Evolutionary conservation across 1,284 basidiomycete genomes (phyloP).

Genomic region (Earliella scabrosa): DNA sequence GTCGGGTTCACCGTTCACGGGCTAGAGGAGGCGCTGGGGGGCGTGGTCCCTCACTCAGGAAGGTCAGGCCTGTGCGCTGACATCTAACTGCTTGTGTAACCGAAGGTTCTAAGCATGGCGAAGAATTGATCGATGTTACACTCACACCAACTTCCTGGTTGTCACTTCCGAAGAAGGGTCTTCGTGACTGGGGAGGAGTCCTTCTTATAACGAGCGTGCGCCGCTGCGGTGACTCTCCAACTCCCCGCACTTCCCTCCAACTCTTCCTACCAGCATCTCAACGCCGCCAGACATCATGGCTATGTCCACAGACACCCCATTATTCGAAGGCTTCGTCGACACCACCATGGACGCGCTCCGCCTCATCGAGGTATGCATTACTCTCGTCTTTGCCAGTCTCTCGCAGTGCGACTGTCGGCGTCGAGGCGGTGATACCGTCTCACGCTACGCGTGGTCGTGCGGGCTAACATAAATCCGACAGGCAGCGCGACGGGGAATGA

Average conservation of each 20-base stretch:
- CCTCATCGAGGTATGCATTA: constrained; percentile 50
- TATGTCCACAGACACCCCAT: constrained; percentile 22
- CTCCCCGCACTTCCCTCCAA: constrained; percentile 11
- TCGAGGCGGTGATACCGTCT: too few species aligned
- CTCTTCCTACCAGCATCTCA: background rate
- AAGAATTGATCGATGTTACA: constrained; percentile 20
- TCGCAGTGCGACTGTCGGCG: too few species aligned
- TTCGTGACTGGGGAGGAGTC: constrained; percentile 15
- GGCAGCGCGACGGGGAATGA: constrained; percentile 72
- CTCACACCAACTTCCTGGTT: constrained; percentile 12
- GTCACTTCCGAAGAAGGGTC: constrained; percentile 21
- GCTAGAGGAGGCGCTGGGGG: background rate
- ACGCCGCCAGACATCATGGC: constrained; percentile 15
- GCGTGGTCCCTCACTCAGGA: constrained; percentile 14
- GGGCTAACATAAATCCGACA: constrained; percentile 44
- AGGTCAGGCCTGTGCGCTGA: constrained; percentile 11
- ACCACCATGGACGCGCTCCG: constrained; percentile 80
- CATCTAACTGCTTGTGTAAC: constrained; percentile 19
- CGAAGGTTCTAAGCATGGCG: constrained; percentile 18
- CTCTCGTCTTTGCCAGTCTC: background rate
- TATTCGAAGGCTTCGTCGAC: constrained; percentile 72
- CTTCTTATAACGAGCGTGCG: constrained; percentile 17
- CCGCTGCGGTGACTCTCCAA: constrained; percentile 6
- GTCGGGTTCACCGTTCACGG: constrained; percentile 2
- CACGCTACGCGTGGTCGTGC: too few species aligned